Percentiles rank a stretch among this genome's conserved stretches.
Evolutionary conservation across 2,329 filamentous ascomycete genomes (phyloP).

Genomic region (Berkeleyomyces rouxiae): DNA sequence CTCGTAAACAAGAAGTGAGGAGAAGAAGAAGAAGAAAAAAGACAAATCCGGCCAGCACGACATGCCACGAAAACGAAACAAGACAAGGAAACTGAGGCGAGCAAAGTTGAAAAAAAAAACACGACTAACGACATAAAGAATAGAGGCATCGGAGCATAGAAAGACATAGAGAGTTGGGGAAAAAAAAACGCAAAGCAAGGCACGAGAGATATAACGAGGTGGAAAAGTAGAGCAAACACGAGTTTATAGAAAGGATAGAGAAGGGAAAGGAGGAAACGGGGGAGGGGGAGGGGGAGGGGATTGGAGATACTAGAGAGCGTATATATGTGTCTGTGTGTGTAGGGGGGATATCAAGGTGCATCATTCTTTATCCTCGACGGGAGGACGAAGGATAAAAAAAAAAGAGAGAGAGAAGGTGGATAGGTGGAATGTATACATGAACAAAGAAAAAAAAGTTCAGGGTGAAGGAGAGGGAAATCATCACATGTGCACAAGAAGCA

Average conservation of each 20-base stretch:
- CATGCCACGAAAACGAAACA: neutral
- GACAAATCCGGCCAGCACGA: neutral
- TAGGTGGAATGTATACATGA: neutral
- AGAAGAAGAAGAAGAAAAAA: constrained; percentile 1
- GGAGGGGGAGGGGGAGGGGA: neutral
- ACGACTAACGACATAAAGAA: neutral
- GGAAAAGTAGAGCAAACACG: neutral
- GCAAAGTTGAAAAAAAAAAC: neutral
- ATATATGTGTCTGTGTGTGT: no score
- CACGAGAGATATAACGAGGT: no score
- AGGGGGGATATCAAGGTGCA: no score
- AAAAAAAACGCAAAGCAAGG: neutral
- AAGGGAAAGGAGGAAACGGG: neutral
- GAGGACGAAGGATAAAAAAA: neutral
- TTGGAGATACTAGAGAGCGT: no score
- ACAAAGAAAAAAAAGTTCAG: neutral
- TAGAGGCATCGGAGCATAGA: no score
- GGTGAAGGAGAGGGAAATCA: no score
- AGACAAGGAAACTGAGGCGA: neutral
- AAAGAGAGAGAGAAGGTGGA: neutral
- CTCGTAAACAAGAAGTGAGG: neutral
- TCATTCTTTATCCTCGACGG: no score
- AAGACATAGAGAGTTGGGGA: neutral
- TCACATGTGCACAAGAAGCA: no score
- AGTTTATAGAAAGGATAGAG: neutral